Evolutionary conservation across 805 yeast genomes (phyloP).

Genomic region (Kazachstania martiniae): DNA sequence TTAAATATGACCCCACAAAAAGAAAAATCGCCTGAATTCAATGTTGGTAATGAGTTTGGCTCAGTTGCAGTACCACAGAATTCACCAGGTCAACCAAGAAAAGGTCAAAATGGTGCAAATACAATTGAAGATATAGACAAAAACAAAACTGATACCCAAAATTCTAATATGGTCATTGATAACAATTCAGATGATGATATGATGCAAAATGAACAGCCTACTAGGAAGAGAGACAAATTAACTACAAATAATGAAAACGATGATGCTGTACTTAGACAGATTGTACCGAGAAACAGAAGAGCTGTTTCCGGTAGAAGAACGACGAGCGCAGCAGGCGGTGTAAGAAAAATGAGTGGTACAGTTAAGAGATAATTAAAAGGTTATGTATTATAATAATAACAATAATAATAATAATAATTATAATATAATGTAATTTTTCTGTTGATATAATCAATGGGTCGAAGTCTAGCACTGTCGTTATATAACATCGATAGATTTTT

Average conservation of each 20-base stretch:
- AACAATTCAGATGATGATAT: constrained; percentile 11
- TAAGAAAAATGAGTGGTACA: constrained; percentile 28
- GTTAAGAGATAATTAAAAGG: constrained; percentile 18
- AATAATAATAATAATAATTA: no score
- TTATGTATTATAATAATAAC: no score
- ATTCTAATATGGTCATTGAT: constrained; percentile 5
- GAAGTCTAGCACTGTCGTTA: no score
- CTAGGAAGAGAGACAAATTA: constrained; percentile 3
- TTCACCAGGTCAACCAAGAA: constrained; percentile 96
- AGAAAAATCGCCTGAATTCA: constrained; percentile 14
- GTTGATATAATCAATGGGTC: no score
- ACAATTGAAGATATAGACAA: constrained; percentile 27
- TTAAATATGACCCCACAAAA: constrained; percentile 27
- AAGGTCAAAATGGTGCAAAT: constrained; percentile 30
- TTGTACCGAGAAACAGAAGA: constrained; percentile 24
- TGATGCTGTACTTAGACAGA: constrained; percentile 18
- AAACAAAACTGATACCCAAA: constrained; percentile 5
- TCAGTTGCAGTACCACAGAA: constrained; percentile 59
- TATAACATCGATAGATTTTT: no score
- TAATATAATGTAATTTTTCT: no score
- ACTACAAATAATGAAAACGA: constrained; percentile 8
- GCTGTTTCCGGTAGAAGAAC: constrained; percentile 25
- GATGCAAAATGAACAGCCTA: constrained; percentile 9
- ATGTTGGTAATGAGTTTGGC: constrained; percentile 22
- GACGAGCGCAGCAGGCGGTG: constrained; percentile 25